Evolutionary conservation across 345 rosid species (phyloP).

Genomic region (Populus simonii): DNA sequence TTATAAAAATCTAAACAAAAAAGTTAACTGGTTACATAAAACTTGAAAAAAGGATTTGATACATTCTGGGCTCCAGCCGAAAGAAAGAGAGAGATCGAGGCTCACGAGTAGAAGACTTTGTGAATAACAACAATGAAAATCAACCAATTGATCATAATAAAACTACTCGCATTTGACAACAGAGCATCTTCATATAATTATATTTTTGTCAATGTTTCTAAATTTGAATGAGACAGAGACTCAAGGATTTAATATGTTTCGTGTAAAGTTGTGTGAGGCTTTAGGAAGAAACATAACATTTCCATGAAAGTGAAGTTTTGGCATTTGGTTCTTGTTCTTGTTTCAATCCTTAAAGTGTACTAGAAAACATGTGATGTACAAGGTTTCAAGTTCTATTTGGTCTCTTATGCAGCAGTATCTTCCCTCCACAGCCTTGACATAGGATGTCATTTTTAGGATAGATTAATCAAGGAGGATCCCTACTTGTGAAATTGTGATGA

Average conservation of each 20-base stretch:
- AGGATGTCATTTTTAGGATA: neutral
- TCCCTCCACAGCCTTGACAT: neutral
- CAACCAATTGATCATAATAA: no score
- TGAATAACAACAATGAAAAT: neutral
- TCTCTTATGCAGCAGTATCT: neutral
- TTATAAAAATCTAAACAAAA: no score
- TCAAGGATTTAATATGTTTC: neutral
- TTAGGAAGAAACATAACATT: neutral
- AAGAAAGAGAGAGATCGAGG: neutral
- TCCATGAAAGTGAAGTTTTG: constrained; percentile 1
- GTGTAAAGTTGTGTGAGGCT: neutral
- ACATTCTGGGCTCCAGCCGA: neutral
- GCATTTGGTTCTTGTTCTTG: neutral
- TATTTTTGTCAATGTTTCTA: neutral
- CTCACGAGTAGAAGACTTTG: neutral
- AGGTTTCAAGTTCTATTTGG: neutral
- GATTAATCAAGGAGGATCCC: no score
- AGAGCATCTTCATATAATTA: neutral
- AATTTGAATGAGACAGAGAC: neutral
- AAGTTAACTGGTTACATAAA: no score
- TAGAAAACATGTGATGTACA: neutral
- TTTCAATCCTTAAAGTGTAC: neutral
- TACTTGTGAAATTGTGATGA: neutral
- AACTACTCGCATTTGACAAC: neutral
- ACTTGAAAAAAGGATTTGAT: neutral